Base-by-base conservation (phyloP, 139 green algal genomes). In the Ettlia oleoabundans region DNA sequence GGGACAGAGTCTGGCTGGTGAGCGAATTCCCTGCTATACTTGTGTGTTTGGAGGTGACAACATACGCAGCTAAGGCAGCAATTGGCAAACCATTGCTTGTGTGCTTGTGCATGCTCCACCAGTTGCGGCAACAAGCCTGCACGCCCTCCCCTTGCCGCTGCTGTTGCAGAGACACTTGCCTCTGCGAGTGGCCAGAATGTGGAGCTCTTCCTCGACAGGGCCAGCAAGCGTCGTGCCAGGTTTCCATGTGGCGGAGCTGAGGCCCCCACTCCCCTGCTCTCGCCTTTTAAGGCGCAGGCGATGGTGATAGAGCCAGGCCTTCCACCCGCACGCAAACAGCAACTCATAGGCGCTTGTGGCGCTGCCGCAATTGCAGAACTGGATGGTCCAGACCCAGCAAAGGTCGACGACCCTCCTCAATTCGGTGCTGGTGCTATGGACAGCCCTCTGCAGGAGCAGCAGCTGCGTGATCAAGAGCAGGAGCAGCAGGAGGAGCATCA, bases 161-260 rank as follows among this genome's bases (percentile, higher is more conserved):
- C 28, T 26, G 40, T 8, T 55, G 70, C 79, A 79, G 79, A 69
- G 4, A 84, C 66, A 1, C 32, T 84, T 33, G 66, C 61, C 3
- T 28, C 32, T 0, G 79, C 79, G 1, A 78, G 65, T 32, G 65
- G 58, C 6, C 30, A 70, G 18, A 78, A 66, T 37, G 22, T 84
- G n/a, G 43, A 53, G 8, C 33, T 13, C 2, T 51, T 84, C 19
- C 42, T 84, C 3, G 22, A 79, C 15, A 52, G 43, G 0, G 43
- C 32, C 1, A 30, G 32, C 40, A 78, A 67, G 55, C 79, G 79
- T 19, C 79, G 47, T 1, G 40, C 38, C 32, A 65, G 30, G 55
- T 5, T 30, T 21, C 52, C n/a, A 47, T 24, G 19, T 21, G 41
- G 30, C 15, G 58, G 42, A 2, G 28, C 15, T 33, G 8, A 5